A percentile compares a stretch with the other conserved stretches of the same genome.
phyloP scores from a whole-genome alignment of 768 basidiomycete species.

The Flagelloscypha sp. region DNA sequence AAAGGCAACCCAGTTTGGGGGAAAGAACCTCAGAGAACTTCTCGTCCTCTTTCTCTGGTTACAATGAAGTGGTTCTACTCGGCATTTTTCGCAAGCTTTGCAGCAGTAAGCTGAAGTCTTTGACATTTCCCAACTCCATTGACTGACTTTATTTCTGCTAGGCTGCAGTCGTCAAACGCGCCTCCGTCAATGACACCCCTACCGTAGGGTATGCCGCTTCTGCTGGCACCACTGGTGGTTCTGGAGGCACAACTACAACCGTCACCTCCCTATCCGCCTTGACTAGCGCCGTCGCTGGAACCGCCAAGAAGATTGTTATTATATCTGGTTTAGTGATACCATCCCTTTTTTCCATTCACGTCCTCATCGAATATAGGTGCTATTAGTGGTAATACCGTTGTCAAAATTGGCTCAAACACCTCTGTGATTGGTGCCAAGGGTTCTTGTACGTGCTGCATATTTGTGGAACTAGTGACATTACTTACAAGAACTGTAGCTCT shows the following conservation, averaged over 20 bases:
- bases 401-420: slow-evolving; percentile 36
- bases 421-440: slow-evolving; percentile 32
- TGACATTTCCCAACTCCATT: too few species aligned
- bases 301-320: slow-evolving; percentile 34
- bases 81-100: too few species aligned
- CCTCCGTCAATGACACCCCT: slow-evolving; percentile 28
- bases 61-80: too few species aligned
- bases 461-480: neutral
- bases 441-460: slow-evolving; percentile 26
- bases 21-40: too few species aligned
- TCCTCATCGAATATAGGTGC: slow-evolving; percentile 20
- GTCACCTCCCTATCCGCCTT: slow-evolving; percentile 34
- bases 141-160: too few species aligned
- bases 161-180: slow-evolving; percentile 31
- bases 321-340: slow-evolving; percentile 26
- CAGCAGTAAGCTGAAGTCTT: too few species aligned
- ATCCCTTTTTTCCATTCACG: neutral
- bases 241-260: slow-evolving; percentile 34
- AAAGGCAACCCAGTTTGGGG: too few species aligned
- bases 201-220: slow-evolving; percentile 31
- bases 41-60: too few species aligned
- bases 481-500: slow-evolving; percentile 28
- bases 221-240: slow-evolving; percentile 35
- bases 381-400: slow-evolving; percentile 33
- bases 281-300: slow-evolving; percentile 33